Percentiles rank a stretch among this genome's conserved stretches.
Conservation (phyloP, 2,329 filamentous ascomycete genomes). For the Zopfia rhizophila region DNA sequence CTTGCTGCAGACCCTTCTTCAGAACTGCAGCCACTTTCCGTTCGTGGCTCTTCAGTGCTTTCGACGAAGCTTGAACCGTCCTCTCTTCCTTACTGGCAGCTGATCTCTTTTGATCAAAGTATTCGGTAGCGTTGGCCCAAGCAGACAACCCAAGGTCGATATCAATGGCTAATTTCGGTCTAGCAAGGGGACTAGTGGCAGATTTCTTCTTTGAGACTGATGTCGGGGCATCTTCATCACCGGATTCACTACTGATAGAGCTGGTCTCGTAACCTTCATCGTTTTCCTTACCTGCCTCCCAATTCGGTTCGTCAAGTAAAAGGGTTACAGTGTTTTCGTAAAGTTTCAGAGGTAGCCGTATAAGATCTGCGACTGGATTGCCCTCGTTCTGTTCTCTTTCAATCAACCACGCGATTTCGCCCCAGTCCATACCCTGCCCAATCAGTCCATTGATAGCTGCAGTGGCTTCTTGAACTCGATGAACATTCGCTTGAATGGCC, state of each 20-base stretch:
- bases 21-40: constrained; percentile 87
- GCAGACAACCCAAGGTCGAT: constrained; percentile 84
- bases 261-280: constrained; percentile 68
- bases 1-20: constrained; percentile 88
- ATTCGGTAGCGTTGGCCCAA: constrained; percentile 90
- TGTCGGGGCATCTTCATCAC: constrained; percentile 65
- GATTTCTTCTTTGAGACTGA: constrained; percentile 60
- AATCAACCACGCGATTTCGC: constrained; percentile 86
- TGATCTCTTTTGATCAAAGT: constrained; percentile 87
- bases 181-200: constrained; percentile 47
- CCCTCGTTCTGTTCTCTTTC: constrained; percentile 83
- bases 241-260: constrained; percentile 72
- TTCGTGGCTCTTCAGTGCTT: constrained; percentile 88
- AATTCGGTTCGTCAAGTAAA: constrained; percentile 75
- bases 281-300: constrained; percentile 70
- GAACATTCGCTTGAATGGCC: constrained; percentile 89
- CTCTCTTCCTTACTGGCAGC: constrained; percentile 89
- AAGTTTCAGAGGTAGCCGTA: constrained; percentile 87
- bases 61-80: constrained; percentile 81
- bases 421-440: constrained; percentile 96
- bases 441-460: constrained; percentile 93
- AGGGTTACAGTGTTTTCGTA: constrained; percentile 90
- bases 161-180: constrained; percentile 74
- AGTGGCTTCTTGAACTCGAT: constrained; percentile 91
- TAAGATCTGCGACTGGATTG: constrained; percentile 87